A percentile compares a stretch with the other conserved stretches of the same genome.
Evolutionary conservation across 371 early-diverging fungal species (phyloP).

Genomic region (Mucor irregularis): DNA sequence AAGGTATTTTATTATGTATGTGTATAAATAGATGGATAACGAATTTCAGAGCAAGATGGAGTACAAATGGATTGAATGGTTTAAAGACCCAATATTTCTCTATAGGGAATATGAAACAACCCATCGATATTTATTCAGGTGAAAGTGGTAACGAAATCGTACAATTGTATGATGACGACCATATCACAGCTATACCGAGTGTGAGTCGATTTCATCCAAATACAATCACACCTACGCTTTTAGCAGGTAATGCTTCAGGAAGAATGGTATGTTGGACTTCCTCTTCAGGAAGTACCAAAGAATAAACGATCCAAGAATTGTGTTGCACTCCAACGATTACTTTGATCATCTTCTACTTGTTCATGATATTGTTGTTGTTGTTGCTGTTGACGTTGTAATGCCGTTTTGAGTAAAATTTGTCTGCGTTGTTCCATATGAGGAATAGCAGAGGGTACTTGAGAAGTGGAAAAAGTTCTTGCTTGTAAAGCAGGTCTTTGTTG

Average conservation of each 20-base stretch:
- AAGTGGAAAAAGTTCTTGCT: not conserved
- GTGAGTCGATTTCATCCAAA: conserved; percentile 69
- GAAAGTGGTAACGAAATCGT: conserved; percentile 54
- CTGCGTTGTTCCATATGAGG: conserved; percentile 22
- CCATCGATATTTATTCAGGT: conserved; percentile 64
- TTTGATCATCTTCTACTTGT: conserved; percentile 2
- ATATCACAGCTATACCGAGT: conserved; percentile 69
- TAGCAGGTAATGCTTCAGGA: conserved; percentile 47
- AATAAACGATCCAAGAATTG: conserved; percentile 14
- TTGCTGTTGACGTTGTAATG: conserved; percentile 7
- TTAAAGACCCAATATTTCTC: conserved; percentile 48
- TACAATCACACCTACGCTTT: conserved; percentile 25
- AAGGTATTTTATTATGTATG: not conserved
- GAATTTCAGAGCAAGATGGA: conserved; percentile 73
- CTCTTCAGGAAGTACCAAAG: not conserved
- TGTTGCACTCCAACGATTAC: conserved; percentile 16
- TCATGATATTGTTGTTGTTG: conserved; percentile 10
- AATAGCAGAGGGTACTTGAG: not conserved
- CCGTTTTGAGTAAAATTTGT: conserved; percentile 17
- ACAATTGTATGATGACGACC: conserved; percentile 50
- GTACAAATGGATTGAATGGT: conserved; percentile 37
- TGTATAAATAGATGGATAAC: conserved; percentile 65
- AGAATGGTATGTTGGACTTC: conserved; percentile 40
- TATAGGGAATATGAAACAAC: conserved; percentile 73
- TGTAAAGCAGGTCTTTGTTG: not conserved